phyloP scores from a whole-genome alignment of 805 yeast species.

The Alloascoidea hylecoeti region DNA sequence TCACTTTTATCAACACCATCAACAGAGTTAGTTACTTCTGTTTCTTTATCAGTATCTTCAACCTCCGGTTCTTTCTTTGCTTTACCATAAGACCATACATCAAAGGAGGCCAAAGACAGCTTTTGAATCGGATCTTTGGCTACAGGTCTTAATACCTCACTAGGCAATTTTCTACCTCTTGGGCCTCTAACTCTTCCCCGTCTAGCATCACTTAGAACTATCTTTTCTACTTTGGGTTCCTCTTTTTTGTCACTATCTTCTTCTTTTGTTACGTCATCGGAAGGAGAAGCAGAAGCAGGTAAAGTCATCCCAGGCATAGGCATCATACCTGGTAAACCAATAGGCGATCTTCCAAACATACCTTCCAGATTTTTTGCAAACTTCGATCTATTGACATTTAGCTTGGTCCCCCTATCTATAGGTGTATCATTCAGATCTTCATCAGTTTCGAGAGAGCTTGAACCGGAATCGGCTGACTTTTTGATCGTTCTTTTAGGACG shows the following conservation, averaged over 20 bases:
- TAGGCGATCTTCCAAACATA: conserved; percentile 28
- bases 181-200: conserved; percentile 59
- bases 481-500: conserved; percentile 5
- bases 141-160: conserved; percentile 20
- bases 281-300: conserved; percentile 27
- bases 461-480: too few relatives aligned
- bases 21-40: too few relatives aligned
- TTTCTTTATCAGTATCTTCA: conserved; percentile 4
- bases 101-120: conserved; percentile 3
- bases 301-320: conserved; percentile 4
- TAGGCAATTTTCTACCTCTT: conserved; percentile 59
- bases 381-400: conserved; percentile 21
- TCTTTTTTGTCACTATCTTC: conserved; percentile 8
- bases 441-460: too few relatives aligned
- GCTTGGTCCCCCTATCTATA: conserved; percentile 11
- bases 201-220: conserved; percentile 21
- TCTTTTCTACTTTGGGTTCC: conserved; percentile 4
- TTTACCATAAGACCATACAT: conserved; percentile 6
- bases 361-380: conserved; percentile 51
- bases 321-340: conserved; percentile 38
- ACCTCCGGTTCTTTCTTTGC: conserved; percentile 2
- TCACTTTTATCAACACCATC: too few relatives aligned
- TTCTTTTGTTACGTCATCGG: conserved; percentile 14
- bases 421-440: too few relatives aligned
- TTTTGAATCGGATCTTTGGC: conserved; percentile 9